Evolutionary conservation across 169 alveolate genomes (phyloP), one percentile per base, ranked within the genome.

Genomic region (Hepatocystis sp.): DNA sequence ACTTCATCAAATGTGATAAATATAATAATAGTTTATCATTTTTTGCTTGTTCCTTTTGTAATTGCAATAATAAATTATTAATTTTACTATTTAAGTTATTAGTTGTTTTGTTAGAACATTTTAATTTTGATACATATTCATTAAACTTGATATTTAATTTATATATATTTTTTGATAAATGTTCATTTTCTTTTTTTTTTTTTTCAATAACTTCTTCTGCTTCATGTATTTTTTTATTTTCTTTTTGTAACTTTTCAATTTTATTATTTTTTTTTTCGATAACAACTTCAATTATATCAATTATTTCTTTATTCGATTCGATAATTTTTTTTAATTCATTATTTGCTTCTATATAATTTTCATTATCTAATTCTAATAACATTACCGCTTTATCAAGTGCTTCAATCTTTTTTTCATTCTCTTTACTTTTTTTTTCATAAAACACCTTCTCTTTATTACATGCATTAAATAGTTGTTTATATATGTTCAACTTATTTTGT

Each of bases 371-470:
- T 49, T 76, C 88, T 34, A 76, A 42, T 0, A 76, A 58, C 88
- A 76, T 76, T 44, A 76, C 88, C 17, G 64, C 55, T 46, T 76
- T 76, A 51, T 76, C 88, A 5, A 76, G 44, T 76, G 56, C 44
- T 58, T 76, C 88, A 2, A 76, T 76, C 58, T 76, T 76, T 27
- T 30, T 76, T 60, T 76, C 88, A 58, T 76, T 76, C 46, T 76
- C 88, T n/a, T 58, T 60, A 36, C 28, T 76, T 17, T 42, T 76
- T 28, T 40, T 58, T 56, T 58, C 68, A 56, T 76, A 76, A 49
- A 42, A 76, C 2, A 76, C 44, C 21, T 76, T 76, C 25, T 76
- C 88, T 8, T 58, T 76, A 39, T 76, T 76, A 52, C 78, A 58
- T 30, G 25, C 39, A 49, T 56, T 76, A 46, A 58, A 76, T 46